Percentiles rank a stretch among this genome's conserved stretches.
These are phyloP conservation scores for Wickerhamomyces sp. DNA, from an alignment of 1,139 yeast genomes.

Conservation along the genomic window DNA sequence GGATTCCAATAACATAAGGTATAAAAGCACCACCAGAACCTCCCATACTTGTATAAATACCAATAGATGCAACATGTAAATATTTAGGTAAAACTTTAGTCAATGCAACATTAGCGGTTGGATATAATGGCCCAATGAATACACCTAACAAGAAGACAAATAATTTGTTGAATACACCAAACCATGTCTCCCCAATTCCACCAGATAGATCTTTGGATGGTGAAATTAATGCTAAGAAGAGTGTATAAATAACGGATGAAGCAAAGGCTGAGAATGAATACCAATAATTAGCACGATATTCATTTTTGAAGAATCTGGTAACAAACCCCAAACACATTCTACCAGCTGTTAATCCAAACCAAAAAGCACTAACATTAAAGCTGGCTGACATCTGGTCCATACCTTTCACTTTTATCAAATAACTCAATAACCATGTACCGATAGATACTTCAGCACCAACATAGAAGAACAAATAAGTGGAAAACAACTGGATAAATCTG, in stretches of 20 bases:
- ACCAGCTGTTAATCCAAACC: constrained; percentile 65
- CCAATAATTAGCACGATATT: constrained; percentile 41
- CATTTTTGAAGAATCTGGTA: constrained; percentile 48
- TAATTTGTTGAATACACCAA: constrained; percentile 5
- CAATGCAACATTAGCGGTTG: constrained; percentile 66
- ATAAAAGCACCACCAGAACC: constrained; percentile 77
- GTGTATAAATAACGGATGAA: constrained; percentile 19
- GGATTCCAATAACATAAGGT: constrained; percentile 57
- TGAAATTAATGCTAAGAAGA: constrained; percentile 13
- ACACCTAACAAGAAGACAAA: constrained; percentile 55
- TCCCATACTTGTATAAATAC: constrained; percentile 74
- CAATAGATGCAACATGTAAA: constrained; percentile 65
- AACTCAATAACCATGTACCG: constrained; percentile 66
- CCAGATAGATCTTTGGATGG: constrained; percentile 1
- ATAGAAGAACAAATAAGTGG: constrained; percentile 51
- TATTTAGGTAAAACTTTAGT: constrained; percentile 58
- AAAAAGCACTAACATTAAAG: constrained; percentile 57
- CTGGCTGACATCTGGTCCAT: constrained; percentile 46
- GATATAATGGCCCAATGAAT: constrained; percentile 77
- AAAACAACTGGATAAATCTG: constrained; percentile 42
- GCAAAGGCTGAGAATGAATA: constrained; percentile 29
- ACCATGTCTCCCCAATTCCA: neutral
- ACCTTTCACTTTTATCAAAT: constrained; percentile 45
- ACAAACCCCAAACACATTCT: constrained; percentile 56
- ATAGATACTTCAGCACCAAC: constrained; percentile 68